Base-by-base conservation (phyloP, 2,329 filamentous ascomycete species). In the Chaetomium olivaceum region DNA sequence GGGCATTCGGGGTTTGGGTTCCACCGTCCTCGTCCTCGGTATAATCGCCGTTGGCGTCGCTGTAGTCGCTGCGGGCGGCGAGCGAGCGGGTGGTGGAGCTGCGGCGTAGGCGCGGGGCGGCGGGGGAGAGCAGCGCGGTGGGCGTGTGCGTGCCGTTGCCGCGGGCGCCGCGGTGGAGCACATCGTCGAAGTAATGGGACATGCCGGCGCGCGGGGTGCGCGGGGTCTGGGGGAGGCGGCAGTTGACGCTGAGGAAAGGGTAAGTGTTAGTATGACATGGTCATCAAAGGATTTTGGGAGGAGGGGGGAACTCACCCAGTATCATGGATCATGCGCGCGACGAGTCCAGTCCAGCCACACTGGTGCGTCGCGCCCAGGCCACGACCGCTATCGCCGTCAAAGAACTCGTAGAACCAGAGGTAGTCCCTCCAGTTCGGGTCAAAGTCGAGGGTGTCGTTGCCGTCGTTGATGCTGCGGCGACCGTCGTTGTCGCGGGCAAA, bases 381-480 rank as follows among this genome's bases (percentile, higher is more conserved):
- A 71, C 93, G 90, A 16, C 94, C 94, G 59, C 84, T 89, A 76
- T 98, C 93, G 48, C 93, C 94, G 75, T 98, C 94, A 75, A 98
- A 98, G 83, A 96, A 98, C 77, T 98, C 94, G 76, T 96, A 91
- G 83, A 96, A 98, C 91, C 92, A 97, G 73, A 98, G 82, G 74
- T 93, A 87, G 73, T 96, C 93, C 77, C 90, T 94, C 94, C 94
- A 98, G 77, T 97, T 83, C 27, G 91, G 89, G 74, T 98, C 93
- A 74, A 91, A 97, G 79, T 98, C 93, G 36, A 97, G 87, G 70
- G 89, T 85, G 72, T 97, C 89, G 71, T 91, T 92, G 21, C 91
- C 90, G 63, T 86, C 89, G 73, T 98, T 96, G 81, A 96, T 91
- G 69, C 93, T 94, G 69, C 95, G 89, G 67, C 92, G 89, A 61